Conservation (phyloP, 768 basidiomycete genomes). For the Rhodotorula babjevae region DNA sequence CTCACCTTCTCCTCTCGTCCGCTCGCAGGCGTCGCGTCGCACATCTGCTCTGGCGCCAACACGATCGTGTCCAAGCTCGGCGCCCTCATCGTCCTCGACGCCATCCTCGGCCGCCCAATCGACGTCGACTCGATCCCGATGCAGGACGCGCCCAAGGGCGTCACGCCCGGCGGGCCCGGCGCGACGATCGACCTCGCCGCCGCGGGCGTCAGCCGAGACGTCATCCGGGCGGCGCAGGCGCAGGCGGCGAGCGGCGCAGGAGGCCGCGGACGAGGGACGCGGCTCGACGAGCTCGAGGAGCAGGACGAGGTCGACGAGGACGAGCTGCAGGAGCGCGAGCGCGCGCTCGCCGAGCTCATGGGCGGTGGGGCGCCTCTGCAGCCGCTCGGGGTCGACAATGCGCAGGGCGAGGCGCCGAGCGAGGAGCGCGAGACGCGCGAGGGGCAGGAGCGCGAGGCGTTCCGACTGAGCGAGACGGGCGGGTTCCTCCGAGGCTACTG, state of each 20-base stretch:
- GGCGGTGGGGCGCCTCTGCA: not conserved
- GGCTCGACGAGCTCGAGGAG: conserved; percentile 15
- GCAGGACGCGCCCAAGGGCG: conserved; percentile 25
- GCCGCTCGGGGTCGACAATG: not conserved
- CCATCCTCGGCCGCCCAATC: conserved; percentile 53
- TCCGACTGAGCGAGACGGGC: not conserved
- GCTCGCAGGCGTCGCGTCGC: conserved; percentile 28
- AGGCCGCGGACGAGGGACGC: not conserved
- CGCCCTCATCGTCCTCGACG: conserved; percentile 34
- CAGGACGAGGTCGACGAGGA: conserved; percentile 28
- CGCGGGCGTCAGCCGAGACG: conserved; percentile 5
- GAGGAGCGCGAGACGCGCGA: conserved; percentile 6
- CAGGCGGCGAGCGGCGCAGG: not conserved
- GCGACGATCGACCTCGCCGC: conserved; percentile 30
- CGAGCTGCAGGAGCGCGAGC: conserved; percentile 22
- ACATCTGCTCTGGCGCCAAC: conserved; percentile 36
- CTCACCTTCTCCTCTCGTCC: not conserved
- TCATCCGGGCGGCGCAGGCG: conserved; percentile 4
- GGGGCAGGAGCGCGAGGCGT: conserved; percentile 12
- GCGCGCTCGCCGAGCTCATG: conserved; percentile 23
- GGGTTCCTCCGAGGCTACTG: conserved; percentile 10
- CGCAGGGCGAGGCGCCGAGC: conserved; percentile 2
- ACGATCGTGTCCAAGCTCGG: conserved; percentile 37
- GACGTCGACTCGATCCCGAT: conserved; percentile 48
- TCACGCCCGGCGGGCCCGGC: conserved; percentile 28